Evolutionary conservation across 768 basidiomycete species (phyloP), one percentile per base, ranked within the genome.

Genomic region (Leccinum broughii): DNA sequence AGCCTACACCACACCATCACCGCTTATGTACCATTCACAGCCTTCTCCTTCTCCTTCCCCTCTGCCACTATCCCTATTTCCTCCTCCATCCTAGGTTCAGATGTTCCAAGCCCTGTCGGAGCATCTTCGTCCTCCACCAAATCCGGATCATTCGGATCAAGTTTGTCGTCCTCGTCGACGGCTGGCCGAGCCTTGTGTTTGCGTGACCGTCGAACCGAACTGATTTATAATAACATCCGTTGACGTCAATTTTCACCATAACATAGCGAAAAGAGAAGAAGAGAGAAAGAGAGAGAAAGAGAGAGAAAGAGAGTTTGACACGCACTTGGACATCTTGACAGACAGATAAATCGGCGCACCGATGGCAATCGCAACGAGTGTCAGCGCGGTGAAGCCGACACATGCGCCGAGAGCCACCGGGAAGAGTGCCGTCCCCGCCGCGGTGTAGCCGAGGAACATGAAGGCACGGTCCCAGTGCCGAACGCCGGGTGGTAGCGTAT

Each of bases 351-450:
- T 20, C 11, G 44, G 44, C 44, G n/a, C 17, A 20, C 44, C 44
- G 9, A 41, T 44, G n/a, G 1, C 20, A 20, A 46, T 11, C 44
- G 6, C 44, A 20, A 46, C 20, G 2, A 46, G 41, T 44, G 41
- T 20, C 44, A 46, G 20, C 20, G 44, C 44, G 3, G 44, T 11
- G 20, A 46, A 13, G 20, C 44, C 44, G 2, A 50, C 48, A 0
- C 61, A 70, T 15, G 68, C 59, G 5, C 69, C 69, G 7, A 71
- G 50, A 3, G 62, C 3, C 10, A 46, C 58, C 13, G 68, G 64
- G 28, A 68, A 48, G 28, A 61, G 13, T 6, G 55, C 22, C 7
- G 17, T 53, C 3, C 28, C 50, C 10, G 9, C 26, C 28, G 17
- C 28, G 3, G 26, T 17, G 6, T 30, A 28, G 17, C 50, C 13